A percentile compares a stretch with the other conserved stretches of the same genome.
phyloP scores from a whole-genome alignment of 2,329 filamentous ascomycete genomes.

The Coniochaeta ligniaria region DNA sequence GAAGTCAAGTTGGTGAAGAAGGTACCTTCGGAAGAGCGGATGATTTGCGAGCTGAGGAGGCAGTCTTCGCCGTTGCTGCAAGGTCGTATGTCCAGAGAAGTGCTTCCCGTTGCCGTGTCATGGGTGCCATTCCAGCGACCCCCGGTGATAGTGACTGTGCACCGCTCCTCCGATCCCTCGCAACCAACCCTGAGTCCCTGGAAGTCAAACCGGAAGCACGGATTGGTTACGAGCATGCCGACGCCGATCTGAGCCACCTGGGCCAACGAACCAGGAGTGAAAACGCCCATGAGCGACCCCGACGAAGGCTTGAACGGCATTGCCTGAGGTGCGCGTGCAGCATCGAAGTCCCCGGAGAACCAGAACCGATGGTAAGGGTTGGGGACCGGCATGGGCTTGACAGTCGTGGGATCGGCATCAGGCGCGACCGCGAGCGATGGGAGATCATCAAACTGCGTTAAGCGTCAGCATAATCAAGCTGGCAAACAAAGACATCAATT shows the following conservation, averaged over 20 bases:
- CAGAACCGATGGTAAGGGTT: slow-evolving; percentile 20
- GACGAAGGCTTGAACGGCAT: slow-evolving; percentile 15
- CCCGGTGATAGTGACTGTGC: slow-evolving; percentile 29
- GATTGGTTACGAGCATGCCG: slow-evolving; percentile 5
- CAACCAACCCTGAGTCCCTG: slow-evolving; percentile 30
- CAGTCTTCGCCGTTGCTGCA: slow-evolving; percentile 22
- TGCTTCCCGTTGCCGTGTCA: slow-evolving; percentile 15
- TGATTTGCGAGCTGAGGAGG: slow-evolving; percentile 16
- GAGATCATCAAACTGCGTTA: slow-evolving; percentile 14
- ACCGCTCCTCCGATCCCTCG: slow-evolving; percentile 22
- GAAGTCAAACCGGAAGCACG: slow-evolving; percentile 28
- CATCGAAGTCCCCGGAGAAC: slow-evolving; percentile 26
- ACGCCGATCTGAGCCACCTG: not conserved
- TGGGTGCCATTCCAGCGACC: slow-evolving; percentile 17
- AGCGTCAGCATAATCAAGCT: not conserved
- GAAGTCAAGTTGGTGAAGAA: slow-evolving; percentile 25
- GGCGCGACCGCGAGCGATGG: slow-evolving; percentile 1
- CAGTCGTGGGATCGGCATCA: not conserved
- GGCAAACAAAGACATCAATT: not conserved
- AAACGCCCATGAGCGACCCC: slow-evolving; percentile 9
- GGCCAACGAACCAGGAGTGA: not conserved
- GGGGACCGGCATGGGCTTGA: slow-evolving; percentile 7
- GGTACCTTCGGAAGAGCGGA: slow-evolving; percentile 10
- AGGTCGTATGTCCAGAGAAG: slow-evolving; percentile 16
- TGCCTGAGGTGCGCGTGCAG: slow-evolving; percentile 16